Conservation (phyloP, 2,329 filamentous ascomycete genomes). For the Alternaria longipes region DNA sequence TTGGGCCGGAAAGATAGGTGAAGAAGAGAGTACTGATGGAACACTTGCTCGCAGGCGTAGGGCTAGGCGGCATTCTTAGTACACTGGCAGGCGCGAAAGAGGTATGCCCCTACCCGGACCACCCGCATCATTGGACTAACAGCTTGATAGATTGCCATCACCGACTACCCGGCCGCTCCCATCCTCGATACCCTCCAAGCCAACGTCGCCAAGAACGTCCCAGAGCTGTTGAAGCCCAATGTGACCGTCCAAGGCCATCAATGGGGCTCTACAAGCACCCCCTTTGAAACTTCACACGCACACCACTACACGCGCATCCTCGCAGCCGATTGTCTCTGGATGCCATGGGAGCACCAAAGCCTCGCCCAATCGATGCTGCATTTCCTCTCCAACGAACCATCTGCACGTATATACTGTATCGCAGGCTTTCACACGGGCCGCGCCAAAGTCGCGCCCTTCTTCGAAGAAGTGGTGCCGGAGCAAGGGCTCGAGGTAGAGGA, state of each 20-base stretch:
- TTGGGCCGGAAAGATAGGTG: slow-evolving; percentile 40
- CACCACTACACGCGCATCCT: slow-evolving; percentile 68
- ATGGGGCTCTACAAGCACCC: slow-evolving; percentile 66
- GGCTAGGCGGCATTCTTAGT: slow-evolving; percentile 58
- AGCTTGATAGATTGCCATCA: slow-evolving; percentile 61
- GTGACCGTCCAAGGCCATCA: slow-evolving; percentile 67
- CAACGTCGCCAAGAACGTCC: slow-evolving; percentile 67
- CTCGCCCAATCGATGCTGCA: slow-evolving; percentile 69
- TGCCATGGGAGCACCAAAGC: slow-evolving; percentile 75
- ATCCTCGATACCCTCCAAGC: slow-evolving; percentile 66
- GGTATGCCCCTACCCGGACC: slow-evolving; percentile 42
- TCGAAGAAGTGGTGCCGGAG: slow-evolving; percentile 61
- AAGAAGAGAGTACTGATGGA: slow-evolving; percentile 41
- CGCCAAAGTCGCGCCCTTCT: slow-evolving; percentile 72
- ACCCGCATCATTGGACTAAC: not conserved
- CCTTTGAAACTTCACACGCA: slow-evolving; percentile 51
- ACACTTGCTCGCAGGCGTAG: slow-evolving; percentile 49
- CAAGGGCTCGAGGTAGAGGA: slow-evolving; percentile 66
- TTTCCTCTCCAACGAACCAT: slow-evolving; percentile 62
- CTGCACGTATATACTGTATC: slow-evolving; percentile 69
- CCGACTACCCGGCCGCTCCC: slow-evolving; percentile 72
- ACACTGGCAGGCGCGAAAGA: slow-evolving; percentile 56
- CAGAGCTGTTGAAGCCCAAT: slow-evolving; percentile 42
- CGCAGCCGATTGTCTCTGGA: slow-evolving; percentile 80
- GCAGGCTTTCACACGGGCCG: slow-evolving; percentile 78